A percentile compares a stretch with the other conserved stretches of the same genome.
Evolutionary conservation across 2,329 filamentous ascomycete genomes (phyloP).

Genomic region (Beauveria sp.): DNA sequence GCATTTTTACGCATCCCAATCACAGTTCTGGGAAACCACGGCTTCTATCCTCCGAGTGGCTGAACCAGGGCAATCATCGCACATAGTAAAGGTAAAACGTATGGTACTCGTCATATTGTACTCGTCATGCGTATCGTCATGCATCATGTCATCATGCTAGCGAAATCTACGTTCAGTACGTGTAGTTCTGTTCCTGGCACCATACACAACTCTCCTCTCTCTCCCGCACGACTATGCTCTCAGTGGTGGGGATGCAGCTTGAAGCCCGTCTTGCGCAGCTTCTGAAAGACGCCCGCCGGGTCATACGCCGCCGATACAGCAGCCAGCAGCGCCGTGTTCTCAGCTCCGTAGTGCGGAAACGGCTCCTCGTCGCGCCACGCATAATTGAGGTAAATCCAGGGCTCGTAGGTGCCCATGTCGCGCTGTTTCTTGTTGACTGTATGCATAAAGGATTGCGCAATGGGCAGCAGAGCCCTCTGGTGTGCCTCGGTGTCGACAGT

Average conservation of each 20-base stretch:
- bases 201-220: too few species aligned
- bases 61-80: neutral
- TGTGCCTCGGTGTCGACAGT: conserved; percentile 30
- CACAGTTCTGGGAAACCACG: neutral
- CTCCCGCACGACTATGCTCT: too few species aligned
- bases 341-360: conserved; percentile 28
- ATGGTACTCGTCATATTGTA: neutral
- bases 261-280: conserved; percentile 22
- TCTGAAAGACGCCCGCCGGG: conserved; percentile 27
- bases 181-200: too few species aligned
- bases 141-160: neutral
- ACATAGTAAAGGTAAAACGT: neutral
- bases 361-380: conserved; percentile 31
- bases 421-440: conserved; percentile 20
- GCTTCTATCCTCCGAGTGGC: neutral
- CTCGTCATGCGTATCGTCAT: neutral
- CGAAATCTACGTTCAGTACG: neutral
- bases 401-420: conserved; percentile 21
- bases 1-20: neutral
- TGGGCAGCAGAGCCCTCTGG: conserved; percentile 24
- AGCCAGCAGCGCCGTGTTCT: conserved; percentile 25
- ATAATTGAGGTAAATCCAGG: conserved; percentile 38
- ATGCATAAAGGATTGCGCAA: conserved; percentile 19
- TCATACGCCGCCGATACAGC: conserved; percentile 25
- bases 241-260: conserved; percentile 14